Evolutionary conservation across 371 early-diverging fungal genomes (phyloP).

Genomic region (Encephalitozoon intestinalis): DNA sequence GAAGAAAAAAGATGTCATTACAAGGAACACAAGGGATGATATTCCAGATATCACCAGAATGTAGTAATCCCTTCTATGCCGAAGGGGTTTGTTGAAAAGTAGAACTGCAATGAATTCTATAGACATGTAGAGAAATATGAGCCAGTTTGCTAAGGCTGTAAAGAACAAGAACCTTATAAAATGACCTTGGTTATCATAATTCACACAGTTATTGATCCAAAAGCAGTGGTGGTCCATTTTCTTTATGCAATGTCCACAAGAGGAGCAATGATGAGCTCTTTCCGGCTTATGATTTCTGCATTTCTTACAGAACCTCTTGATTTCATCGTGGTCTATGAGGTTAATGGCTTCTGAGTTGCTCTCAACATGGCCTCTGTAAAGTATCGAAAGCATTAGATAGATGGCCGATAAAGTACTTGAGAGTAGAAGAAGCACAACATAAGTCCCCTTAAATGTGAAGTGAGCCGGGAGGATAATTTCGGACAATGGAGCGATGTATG

Average conservation of each 20-base stretch:
- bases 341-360: neutral
- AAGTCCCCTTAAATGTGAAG: neutral
- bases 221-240: slow-evolving; percentile 96
- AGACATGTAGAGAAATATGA: neutral
- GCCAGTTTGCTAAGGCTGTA: neutral
- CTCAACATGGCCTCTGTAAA: slow-evolving; percentile 16
- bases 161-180: slow-evolving; percentile 59
- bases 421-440: neutral
- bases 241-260: slow-evolving; percentile 88
- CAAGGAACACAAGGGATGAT: neutral
- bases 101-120: neutral
- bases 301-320: slow-evolving; percentile 59
- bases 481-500: neutral
- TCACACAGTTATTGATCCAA: slow-evolving; percentile 89
- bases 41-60: neutral
- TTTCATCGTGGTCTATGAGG: neutral
- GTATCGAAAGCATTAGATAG: neutral
- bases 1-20: neutral
- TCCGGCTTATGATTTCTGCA: slow-evolving; percentile 72
- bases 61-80: neutral
- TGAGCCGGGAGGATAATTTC: neutral
- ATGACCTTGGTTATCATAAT: slow-evolving; percentile 65
- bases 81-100: neutral
- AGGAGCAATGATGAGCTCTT: slow-evolving; percentile 88
- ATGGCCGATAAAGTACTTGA: neutral